phyloP scores from a whole-genome alignment of 73 alveolate species.

The Tetrahymena malaccensis region DNA sequence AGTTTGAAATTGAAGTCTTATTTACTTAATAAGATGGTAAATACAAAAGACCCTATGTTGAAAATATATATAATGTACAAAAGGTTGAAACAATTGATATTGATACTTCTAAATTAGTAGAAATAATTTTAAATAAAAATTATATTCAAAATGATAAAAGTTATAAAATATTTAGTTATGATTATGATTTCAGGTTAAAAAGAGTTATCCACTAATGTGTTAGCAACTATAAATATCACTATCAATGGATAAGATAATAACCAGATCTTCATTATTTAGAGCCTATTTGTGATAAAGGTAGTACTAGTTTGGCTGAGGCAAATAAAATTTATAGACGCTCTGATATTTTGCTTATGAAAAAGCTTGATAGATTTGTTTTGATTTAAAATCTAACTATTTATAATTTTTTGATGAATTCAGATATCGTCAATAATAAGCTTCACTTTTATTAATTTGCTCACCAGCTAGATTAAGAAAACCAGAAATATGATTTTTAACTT shows the following conservation, averaged over 20 bases:
- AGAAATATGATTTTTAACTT: background rate
- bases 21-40: background rate
- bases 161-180: background rate
- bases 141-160: background rate
- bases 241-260: background rate
- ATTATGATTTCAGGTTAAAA: background rate
- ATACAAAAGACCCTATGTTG: background rate
- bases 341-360: background rate
- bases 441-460: background rate
- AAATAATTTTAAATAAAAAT: background rate
- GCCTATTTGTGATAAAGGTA: background rate
- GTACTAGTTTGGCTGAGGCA: background rate
- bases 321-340: background rate
- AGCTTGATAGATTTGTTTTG: background rate
- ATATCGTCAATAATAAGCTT: background rate
- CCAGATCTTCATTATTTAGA: background rate
- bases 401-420: background rate
- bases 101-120: background rate
- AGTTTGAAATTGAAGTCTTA: background rate
- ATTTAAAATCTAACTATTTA: background rate
- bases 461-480: background rate
- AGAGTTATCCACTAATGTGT: background rate
- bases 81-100: background rate
- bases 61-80: background rate
- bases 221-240: background rate